Percentiles rank a stretch among this genome's conserved stretches.
Conservation (phyloP, 179 eudicot species). For the Beta lomatogona region DNA sequence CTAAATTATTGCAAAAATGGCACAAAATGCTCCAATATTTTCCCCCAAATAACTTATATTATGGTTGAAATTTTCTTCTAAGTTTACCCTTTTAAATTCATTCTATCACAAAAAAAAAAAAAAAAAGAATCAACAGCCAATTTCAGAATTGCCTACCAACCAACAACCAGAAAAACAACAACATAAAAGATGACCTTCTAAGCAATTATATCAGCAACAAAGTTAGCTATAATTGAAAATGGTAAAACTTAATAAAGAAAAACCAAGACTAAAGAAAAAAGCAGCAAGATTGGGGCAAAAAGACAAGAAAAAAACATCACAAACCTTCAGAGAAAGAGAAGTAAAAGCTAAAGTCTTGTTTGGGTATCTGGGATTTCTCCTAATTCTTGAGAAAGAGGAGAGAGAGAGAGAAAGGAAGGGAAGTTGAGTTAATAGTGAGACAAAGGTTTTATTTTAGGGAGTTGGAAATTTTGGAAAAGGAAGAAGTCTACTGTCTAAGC, state of each 20-base stretch:
- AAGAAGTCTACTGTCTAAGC: constrained; percentile 8
- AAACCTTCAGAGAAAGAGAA: constrained; percentile 7
- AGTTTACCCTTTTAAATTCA: neutral
- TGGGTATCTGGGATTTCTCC: neutral
- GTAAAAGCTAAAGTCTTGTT: neutral
- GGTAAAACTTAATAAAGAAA: neutral
- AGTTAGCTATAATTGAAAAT: neutral
- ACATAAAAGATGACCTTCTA: neutral
- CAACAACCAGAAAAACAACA: neutral
- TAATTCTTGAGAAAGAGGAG: neutral
- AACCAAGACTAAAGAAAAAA: too few species aligned
- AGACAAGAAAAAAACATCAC: neutral
- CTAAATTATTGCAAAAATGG: too few species aligned
- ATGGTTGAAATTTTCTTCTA: too few species aligned
- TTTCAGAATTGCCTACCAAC: neutral
- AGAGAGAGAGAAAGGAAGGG: neutral
- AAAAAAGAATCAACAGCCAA: neutral
- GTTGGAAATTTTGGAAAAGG: neutral
- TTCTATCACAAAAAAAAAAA: too few species aligned
- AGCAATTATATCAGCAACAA: neutral
- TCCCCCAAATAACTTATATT: too few species aligned
- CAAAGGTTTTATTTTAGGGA: neutral
- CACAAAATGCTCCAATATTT: too few species aligned
- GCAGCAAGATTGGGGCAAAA: neutral
- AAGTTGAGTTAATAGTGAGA: neutral